phyloP scores from a whole-genome alignment of 2,329 filamentous ascomycete species.

The Macrophomina pseudophaseolina region DNA sequence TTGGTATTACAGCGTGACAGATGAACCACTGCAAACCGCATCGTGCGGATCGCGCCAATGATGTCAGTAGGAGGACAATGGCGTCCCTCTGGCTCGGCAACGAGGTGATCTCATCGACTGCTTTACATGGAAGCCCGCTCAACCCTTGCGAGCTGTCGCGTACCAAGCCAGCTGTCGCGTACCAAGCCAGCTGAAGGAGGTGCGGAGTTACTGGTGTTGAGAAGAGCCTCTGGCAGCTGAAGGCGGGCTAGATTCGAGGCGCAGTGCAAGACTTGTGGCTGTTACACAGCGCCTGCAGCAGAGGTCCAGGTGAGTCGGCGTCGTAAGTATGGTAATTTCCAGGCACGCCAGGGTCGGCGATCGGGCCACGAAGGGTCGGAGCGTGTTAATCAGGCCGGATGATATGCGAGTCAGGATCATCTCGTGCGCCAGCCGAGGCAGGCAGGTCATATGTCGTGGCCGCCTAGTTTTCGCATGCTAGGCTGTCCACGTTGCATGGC shows the following conservation, averaged over 20 bases:
- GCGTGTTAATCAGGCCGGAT: conserved; percentile 1
- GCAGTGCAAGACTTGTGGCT: background rate
- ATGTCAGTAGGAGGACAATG: background rate
- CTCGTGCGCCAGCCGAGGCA: conserved; percentile 3
- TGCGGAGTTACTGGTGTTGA: conserved; percentile 1
- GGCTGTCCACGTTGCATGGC: conserved; percentile 16
- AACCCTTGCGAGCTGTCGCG: background rate
- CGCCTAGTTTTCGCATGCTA: background rate
- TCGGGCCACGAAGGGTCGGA: background rate
- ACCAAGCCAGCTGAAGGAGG: background rate
- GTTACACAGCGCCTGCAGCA: background rate
- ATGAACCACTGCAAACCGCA: background rate
- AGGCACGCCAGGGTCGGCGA: conserved; percentile 9
- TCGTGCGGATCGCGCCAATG: conserved; percentile 14
- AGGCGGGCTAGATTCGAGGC: background rate
- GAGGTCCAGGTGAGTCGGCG: conserved; percentile 1
- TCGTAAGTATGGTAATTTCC: background rate
- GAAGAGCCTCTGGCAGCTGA: background rate
- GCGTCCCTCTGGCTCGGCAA: background rate
- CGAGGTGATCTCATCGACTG: background rate
- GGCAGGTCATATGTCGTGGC: conserved; percentile 2
- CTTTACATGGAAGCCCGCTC: background rate
- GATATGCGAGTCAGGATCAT: conserved; percentile 8
- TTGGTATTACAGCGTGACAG: background rate
- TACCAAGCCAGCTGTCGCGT: background rate